A percentile compares a stretch with the other conserved stretches of the same genome.
Conservation (phyloP, 768 basidiomycete species). For the Grammothele lineata region DNA sequence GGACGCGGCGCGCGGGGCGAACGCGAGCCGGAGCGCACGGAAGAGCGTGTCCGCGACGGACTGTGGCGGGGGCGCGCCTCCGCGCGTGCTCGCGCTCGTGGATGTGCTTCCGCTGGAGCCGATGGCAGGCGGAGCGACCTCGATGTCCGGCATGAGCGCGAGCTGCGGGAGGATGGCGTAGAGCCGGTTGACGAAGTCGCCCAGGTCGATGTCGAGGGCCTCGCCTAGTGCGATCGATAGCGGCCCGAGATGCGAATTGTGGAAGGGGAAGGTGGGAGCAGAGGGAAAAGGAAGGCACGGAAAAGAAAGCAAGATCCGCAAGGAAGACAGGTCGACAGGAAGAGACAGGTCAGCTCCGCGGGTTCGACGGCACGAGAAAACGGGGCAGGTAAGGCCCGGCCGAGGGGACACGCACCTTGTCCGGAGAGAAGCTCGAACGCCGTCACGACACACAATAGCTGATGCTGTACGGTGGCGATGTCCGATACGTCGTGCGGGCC, state of each 20-base stretch:
- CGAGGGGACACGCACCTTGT: constrained; percentile 57
- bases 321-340: not conserved
- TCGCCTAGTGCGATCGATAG: constrained; percentile 56
- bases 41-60: constrained; percentile 74
- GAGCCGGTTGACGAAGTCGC: constrained; percentile 80
- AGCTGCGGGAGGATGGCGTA: constrained; percentile 80
- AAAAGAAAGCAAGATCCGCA: not conserved
- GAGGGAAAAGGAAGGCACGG: too few relatives aligned
- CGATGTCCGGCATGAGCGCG: constrained; percentile 61
- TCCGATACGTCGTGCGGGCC: constrained; percentile 24
- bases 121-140: constrained; percentile 35
- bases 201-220: constrained; percentile 93
- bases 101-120: too few relatives aligned
- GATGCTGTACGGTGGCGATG: constrained; percentile 45
- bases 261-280: too few relatives aligned
- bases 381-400: not conserved
- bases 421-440: constrained; percentile 97
- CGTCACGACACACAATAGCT: constrained; percentile 84
- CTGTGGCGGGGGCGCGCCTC: constrained; percentile 21
- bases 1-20: constrained; percentile 66
- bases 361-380: constrained; percentile 1
- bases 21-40: constrained; percentile 75
- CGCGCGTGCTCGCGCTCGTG: constrained; percentile 23
- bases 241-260: not conserved
- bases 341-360: constrained; percentile 10